Conservation (phyloP, 352 stramenopile species). For the Phytophthora kernoviae region DNA sequence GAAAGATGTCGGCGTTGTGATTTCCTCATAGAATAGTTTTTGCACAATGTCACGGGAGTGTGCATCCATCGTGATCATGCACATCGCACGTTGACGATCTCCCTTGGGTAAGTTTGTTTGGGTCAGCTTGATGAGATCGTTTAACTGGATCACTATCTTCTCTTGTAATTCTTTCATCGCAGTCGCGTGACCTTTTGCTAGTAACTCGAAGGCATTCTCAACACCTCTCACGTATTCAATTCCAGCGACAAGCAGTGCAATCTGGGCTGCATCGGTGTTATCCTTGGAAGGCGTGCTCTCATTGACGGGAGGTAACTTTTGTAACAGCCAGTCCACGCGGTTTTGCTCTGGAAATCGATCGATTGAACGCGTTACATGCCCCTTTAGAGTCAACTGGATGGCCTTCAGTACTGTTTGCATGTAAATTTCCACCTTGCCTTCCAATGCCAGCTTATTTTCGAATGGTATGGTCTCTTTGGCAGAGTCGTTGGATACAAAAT, state of each 20-base stretch:
- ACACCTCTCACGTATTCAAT: conserved; percentile 91
- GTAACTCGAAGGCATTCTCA: conserved; percentile 70
- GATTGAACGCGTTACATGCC: conserved; percentile 89
- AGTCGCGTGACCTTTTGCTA: conserved; percentile 74
- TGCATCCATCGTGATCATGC: conserved; percentile 95
- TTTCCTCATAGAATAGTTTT: conserved; percentile 89
- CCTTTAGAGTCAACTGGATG: conserved; percentile 90
- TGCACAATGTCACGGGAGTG: conserved; percentile 93
- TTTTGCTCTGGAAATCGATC: conserved; percentile 88
- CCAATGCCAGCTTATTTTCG: conserved; percentile 83
- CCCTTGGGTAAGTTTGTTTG: conserved; percentile 80
- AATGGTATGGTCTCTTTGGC: conserved; percentile 91
- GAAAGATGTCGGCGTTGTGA: conserved; percentile 77
- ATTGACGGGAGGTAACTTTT: conserved; percentile 47
- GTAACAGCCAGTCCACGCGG: conserved; percentile 94
- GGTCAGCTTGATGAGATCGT: conserved; percentile 93
- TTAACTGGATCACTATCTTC: conserved; percentile 90
- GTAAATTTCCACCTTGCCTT: conserved; percentile 97
- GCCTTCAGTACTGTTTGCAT: conserved; percentile 92
- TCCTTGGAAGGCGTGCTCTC: conserved; percentile 31
- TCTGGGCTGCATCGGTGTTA: conserved; percentile 91
- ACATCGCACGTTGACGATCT: conserved; percentile 93
- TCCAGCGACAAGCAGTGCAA: conserved; percentile 90
- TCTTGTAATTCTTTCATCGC: conserved; percentile 87
- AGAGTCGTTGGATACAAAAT: conserved; percentile 92